A percentile compares a stretch with the other conserved stretches of the same genome.
These are phyloP conservation scores for Thuja plicata DNA, from an alignment of 83 land plant species.

Conservation along the genomic window DNA sequence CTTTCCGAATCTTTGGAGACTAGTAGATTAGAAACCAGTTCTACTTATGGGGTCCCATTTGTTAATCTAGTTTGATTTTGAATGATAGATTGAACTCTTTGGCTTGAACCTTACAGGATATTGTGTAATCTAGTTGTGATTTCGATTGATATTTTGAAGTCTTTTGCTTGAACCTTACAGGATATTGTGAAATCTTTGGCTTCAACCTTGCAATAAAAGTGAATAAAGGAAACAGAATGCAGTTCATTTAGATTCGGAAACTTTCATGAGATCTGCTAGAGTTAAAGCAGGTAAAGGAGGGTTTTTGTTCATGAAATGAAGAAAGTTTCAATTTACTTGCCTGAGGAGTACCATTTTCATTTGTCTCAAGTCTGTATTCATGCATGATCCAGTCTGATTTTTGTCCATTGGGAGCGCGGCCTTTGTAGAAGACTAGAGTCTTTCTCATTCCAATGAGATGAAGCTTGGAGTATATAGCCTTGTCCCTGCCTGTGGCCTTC, in stretches of 20 bases:
- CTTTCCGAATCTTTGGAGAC: neutral
- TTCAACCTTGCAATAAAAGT: too few relatives aligned
- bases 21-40: neutral
- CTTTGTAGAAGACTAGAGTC: constrained; percentile 66
- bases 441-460: constrained; percentile 68
- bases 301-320: neutral
- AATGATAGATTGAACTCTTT: too few relatives aligned
- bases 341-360: constrained; percentile 52
- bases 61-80: too few relatives aligned
- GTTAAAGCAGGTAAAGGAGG: neutral
- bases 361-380: constrained; percentile 60
- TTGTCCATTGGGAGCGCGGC: constrained; percentile 66
- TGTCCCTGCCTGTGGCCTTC: constrained; percentile 74
- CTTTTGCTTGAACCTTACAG: too few relatives aligned
- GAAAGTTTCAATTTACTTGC: constrained; percentile 18
- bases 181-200: too few relatives aligned
- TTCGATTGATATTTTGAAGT: neutral
- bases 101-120: too few relatives aligned
- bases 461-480: constrained; percentile 54
- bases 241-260: too few relatives aligned
- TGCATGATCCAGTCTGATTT: constrained; percentile 79
- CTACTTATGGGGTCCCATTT: neutral
- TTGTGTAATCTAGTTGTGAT: too few relatives aligned
- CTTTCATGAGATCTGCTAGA: neutral
- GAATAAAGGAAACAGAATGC: too few relatives aligned